Percentiles rank a stretch among this genome's conserved stretches.
phyloP scores from a whole-genome alignment of 441 rosid genomes.

The Bocquillonia castaneifolia region DNA sequence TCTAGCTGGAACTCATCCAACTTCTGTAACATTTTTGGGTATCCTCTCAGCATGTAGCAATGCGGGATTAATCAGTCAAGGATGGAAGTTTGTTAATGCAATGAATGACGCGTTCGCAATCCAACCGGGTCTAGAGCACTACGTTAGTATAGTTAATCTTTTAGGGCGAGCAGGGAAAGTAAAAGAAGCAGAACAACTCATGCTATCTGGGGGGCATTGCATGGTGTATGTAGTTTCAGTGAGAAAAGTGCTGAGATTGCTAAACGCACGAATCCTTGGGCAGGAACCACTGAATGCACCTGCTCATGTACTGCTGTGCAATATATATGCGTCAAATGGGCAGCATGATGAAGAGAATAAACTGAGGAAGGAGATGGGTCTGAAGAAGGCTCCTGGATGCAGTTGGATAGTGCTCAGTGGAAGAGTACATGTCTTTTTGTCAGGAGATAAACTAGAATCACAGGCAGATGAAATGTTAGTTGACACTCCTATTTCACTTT shows the following conservation, averaged over 20 bases:
- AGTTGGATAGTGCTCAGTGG: conserved; percentile 68
- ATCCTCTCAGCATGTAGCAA: conserved; percentile 70
- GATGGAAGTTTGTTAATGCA: conserved; percentile 42
- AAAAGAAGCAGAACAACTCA: conserved; percentile 64
- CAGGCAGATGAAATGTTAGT: conserved; percentile 33
- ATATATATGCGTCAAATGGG: conserved; percentile 53
- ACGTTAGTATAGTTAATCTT: conserved; percentile 61
- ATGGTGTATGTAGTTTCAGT: conserved; percentile 49
- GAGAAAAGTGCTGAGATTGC: conserved; percentile 42
- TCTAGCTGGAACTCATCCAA: conserved; percentile 45
- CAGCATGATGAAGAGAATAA: conserved; percentile 48
- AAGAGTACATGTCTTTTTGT: conserved; percentile 42
- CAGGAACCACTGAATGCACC: conserved; percentile 65
- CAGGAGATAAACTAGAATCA: conserved; percentile 49
- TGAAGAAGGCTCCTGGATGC: conserved; percentile 72
- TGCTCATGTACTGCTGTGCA: conserved; percentile 65
- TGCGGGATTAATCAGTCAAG: conserved; percentile 47
- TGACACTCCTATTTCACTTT: conserved; percentile 34
- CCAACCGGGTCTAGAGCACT: conserved; percentile 57
- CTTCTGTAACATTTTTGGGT: conserved; percentile 64
- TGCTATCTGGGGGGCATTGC: conserved; percentile 62
- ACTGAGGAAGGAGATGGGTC: conserved; percentile 62
- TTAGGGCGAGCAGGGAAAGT: conserved; percentile 71
- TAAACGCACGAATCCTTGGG: conserved; percentile 42
- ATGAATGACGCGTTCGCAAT: conserved; percentile 45